A percentile compares a stretch with the other conserved stretches of the same genome.
These are phyloP conservation scores for Neonectria punicea DNA, from an alignment of 2,329 filamentous ascomycete species.

Conservation along the genomic window DNA sequence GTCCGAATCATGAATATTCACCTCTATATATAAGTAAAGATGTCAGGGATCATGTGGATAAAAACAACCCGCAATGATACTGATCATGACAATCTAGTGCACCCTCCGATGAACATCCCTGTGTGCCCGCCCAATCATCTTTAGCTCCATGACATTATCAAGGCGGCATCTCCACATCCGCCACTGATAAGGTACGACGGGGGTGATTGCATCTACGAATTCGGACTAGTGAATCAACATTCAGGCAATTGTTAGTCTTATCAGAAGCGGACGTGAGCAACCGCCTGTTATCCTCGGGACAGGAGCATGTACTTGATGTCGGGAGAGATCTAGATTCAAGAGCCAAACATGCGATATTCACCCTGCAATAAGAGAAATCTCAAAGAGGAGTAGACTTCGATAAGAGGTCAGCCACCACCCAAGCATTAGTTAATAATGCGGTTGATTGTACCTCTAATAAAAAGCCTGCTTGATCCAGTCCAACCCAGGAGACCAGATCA, in stretches of 20 bases:
- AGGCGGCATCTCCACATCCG: too few relatives aligned
- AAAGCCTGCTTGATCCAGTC: not conserved
- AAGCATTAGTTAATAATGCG: not conserved
- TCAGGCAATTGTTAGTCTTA: not conserved
- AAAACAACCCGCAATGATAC: too few relatives aligned
- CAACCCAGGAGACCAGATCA: not conserved
- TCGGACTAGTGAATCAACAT: not conserved
- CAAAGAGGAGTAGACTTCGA: not conserved
- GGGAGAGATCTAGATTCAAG: not conserved
- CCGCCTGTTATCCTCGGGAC: not conserved
- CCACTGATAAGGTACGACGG: too few relatives aligned
- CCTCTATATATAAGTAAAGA: too few relatives aligned
- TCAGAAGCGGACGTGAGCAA: not conserved
- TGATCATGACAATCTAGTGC: too few relatives aligned
- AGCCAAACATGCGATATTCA: too few relatives aligned
- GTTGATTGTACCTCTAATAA: not conserved
- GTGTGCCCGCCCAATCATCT: too few relatives aligned
- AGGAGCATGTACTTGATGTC: not conserved
- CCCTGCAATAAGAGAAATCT: not conserved
- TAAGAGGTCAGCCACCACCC: not conserved
- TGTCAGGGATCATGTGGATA: too few relatives aligned
- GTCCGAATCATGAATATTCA: too few relatives aligned
- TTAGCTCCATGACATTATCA: too few relatives aligned
- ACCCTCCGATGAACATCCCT: too few relatives aligned
- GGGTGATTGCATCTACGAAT: too few relatives aligned